A percentile compares a stretch with the other conserved stretches of the same genome.
phyloP scores from a whole-genome alignment of 768 basidiomycete genomes.

The Gelatoporia subvermispora region DNA sequence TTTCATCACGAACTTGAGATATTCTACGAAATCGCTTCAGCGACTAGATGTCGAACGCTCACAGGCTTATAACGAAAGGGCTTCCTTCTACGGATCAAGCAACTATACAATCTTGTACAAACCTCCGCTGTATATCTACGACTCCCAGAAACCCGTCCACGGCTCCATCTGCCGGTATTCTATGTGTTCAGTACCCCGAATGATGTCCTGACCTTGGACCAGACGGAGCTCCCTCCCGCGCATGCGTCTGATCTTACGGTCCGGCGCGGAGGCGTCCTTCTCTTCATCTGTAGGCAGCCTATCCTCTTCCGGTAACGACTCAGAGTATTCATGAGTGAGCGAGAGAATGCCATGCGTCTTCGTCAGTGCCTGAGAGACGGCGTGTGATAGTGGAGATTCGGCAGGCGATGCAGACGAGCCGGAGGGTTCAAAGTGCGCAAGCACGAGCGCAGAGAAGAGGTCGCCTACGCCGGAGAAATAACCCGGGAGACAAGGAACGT shows the following conservation, averaged over 20 bases:
- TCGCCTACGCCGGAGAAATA: conserved; percentile 98
- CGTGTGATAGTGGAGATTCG: conserved; percentile 46
- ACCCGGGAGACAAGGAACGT: conserved; percentile 75
- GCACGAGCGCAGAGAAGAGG: conserved; percentile 87
- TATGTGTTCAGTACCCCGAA: conserved; percentile 40
- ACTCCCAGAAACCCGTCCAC: conserved; percentile 33
- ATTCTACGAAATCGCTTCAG: too few relatives aligned
- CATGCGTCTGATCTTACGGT: conserved; percentile 70
- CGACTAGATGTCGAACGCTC: too few relatives aligned
- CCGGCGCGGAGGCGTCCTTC: conserved; percentile 56
- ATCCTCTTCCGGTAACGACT: conserved; percentile 55
- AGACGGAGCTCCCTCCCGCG: conserved; percentile 81
- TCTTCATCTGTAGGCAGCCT: conserved; percentile 72
- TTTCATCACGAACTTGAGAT: too few relatives aligned
- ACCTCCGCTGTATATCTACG: neutral
- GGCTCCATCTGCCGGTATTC: conserved; percentile 25
- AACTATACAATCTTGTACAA: too few relatives aligned
- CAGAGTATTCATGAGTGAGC: conserved; percentile 54
- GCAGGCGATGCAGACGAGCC: conserved; percentile 4
- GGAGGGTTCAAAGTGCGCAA: conserved; percentile 59
- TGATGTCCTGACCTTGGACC: conserved; percentile 70
- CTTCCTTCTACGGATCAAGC: too few relatives aligned
- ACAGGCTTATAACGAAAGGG: too few relatives aligned
- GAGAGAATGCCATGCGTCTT: conserved; percentile 72
- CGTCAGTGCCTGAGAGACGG: conserved; percentile 62